Evolutionary conservation across 192 early-diverging fungal genomes (phyloP).

Genomic region (Coemansia biformis): DNA sequence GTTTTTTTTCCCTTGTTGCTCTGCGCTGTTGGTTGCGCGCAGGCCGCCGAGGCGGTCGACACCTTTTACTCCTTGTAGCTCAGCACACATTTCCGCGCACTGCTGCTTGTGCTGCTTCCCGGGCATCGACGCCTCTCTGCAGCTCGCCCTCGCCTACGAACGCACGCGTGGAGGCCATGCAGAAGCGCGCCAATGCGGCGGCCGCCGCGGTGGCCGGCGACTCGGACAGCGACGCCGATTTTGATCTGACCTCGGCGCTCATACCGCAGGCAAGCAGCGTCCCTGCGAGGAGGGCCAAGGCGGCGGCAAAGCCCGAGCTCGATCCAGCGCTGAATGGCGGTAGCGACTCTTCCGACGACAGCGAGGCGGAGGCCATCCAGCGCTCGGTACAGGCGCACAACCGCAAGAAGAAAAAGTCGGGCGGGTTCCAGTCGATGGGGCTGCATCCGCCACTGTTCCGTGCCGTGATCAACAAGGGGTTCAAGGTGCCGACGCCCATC

Average conservation of each 20-base stretch:
- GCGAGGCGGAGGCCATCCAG: constrained; percentile 37
- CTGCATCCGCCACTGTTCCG: constrained; percentile 77
- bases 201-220: constrained; percentile 5
- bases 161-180: too few species aligned
- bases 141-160: too few species aligned
- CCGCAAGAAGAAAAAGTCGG: constrained; percentile 90
- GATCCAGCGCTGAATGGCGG: background rate
- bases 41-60: too few species aligned
- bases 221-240: constrained; percentile 42
- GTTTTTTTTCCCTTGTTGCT: too few species aligned
- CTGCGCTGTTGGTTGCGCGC: too few species aligned
- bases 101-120: too few species aligned
- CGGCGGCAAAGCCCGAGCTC: background rate
- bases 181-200: background rate
- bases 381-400: constrained; percentile 57
- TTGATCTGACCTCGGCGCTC: constrained; percentile 47
- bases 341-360: constrained; percentile 14
- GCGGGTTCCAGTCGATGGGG: constrained; percentile 98
- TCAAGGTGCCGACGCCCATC: constrained; percentile 97
- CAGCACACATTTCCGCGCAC: too few species aligned
- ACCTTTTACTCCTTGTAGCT: too few species aligned
- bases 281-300: constrained; percentile 6
- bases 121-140: too few species aligned
- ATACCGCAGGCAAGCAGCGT: constrained; percentile 29
- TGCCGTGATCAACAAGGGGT: constrained; percentile 87